Base-by-base conservation (phyloP, 495 filamentous ascomycete species). In the Sphaerosporella brunnea region DNA sequence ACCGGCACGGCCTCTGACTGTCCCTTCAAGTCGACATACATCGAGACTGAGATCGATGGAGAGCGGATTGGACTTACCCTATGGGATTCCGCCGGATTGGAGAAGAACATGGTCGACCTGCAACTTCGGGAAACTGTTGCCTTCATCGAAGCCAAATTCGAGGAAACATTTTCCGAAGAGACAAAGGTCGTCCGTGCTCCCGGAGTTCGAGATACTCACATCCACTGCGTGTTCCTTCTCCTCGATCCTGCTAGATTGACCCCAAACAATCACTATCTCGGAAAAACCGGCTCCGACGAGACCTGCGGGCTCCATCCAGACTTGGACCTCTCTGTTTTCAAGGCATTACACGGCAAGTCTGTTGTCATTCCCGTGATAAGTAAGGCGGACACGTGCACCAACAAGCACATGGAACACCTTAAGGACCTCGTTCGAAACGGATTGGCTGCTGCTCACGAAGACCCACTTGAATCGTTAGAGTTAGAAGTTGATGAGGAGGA, bases 121-220 rank as follows among this genome's bases (percentile, higher is more conserved):
- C 90, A 97, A 64, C 68, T 97, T 49, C 80, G 87, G 44, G 84
- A 87, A 51, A 85, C 94, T 64, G 78, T 81, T 21, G 73, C 79
- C 10, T 97, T 97, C 69, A 68, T 97, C 45, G 90, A 97, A 67
- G 87, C 80, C 64, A 97, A 96, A 63, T 97, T 97, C 52, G 87
- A 96, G 62, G 92, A 97, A 60, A 96, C 90, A 0, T 87, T 96
- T 62, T 79, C 77, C 26, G 90, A 97, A 66, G 90, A 97, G 70
- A 93, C 92, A 73, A 95, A 94, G 69, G 87, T 97, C 28, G 68
- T 93, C 40, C 80, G 90, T 53, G 83, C 87, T 44, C 86, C 90
- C 16, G 90, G 87, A 51, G 81, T 82, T 56, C 82, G 82, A 54
- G 90, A 97, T 69, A 93, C 88, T 36, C 90, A 97, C 63, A 90